These are phyloP conservation scores for Neonectria punicea DNA, from an alignment of 2,329 filamentous ascomycete genomes.

Conservation along the genomic window DNA sequence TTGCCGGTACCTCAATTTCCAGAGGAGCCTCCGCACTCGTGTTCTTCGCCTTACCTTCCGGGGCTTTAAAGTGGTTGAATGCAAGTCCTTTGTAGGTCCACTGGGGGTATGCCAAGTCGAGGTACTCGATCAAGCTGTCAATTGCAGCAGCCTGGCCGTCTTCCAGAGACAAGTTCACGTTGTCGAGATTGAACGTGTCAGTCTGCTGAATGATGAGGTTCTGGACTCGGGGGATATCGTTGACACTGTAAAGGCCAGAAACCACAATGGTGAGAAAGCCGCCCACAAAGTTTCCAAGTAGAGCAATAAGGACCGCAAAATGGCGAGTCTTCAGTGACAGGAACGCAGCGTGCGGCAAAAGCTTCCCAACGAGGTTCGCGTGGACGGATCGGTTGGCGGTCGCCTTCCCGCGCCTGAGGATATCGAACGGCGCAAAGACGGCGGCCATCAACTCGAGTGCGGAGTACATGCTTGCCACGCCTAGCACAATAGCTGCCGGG, in stretches of 20 bases:
- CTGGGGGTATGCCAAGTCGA: conserved; percentile 44
- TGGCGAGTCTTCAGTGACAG: conserved; percentile 32
- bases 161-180: conserved; percentile 33
- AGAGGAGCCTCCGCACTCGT: conserved; percentile 24
- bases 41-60: conserved; percentile 14
- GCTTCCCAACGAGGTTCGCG: conserved; percentile 34
- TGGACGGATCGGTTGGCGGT: conserved; percentile 29
- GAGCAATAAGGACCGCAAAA: conserved; percentile 38
- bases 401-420: conserved; percentile 34
- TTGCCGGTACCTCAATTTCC: conserved; percentile 28
- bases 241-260: conserved; percentile 43
- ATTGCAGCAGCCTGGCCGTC: conserved; percentile 39
- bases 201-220: conserved; percentile 39
- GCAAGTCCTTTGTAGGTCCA: conserved; percentile 47
- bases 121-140: conserved; percentile 41
- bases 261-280: conserved; percentile 34
- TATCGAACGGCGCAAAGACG: conserved; percentile 37
- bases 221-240: conserved; percentile 35
- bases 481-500: conserved; percentile 33
- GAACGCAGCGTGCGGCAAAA: conserved; percentile 35
- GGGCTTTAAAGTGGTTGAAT: conserved; percentile 34
- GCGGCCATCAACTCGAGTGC: conserved; percentile 35
- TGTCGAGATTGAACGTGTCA: conserved; percentile 41
- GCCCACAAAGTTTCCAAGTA: conserved; percentile 34
- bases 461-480: conserved; percentile 37